Base-by-base conservation (phyloP, 2,329 filamentous ascomycete genomes). In the Clonostachys chloroleuca region DNA sequence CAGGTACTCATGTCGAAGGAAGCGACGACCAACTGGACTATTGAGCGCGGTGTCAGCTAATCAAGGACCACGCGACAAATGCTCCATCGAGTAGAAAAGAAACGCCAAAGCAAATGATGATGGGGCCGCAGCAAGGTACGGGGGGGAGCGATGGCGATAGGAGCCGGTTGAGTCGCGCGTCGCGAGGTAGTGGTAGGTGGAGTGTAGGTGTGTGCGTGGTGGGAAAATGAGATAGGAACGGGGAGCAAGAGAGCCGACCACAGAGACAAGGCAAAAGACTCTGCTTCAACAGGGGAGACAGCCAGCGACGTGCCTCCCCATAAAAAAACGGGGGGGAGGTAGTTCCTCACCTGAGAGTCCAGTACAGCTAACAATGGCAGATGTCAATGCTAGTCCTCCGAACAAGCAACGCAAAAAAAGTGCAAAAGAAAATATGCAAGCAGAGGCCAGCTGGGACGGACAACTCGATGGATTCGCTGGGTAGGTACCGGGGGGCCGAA, bases 1-100 rank as follows among this genome's bases (percentile, higher is more conserved):
- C 82, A 86, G 73, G 81, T 80, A 75, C 78, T 85, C 82, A 86
- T 85, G 74, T 78, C 78, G 65, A 71, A 65, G 64, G 59, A 64
- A 24, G 39, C 44, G 40, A 34, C 44, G 34, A 24, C 20, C 40
- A 45, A 43, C 42, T 42, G 43, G 42, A 18, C 67, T 70, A 60
- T 59, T 59, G 59, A 62, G 57, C 57, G 59, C 62, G 61, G 64
- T 59, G 73, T 78, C 66, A 74, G 70, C 66, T 30, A 61, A 70
- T 67, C 59, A 68, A 62, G 57, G 62, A 59, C 56, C 58, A 66
- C 57, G 54, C 57, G 57, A 59, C 56, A 61, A 61, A 58, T 59
- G 62, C 67, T 63, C 69, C 66, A 69, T 69, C 59, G 65, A 66
- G 59, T 55, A 54, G 34, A 40, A 45, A 34, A 37, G 13, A 37